phyloP scores from a whole-genome alignment of 768 basidiomycete species.

The Trametes meyenii region DNA sequence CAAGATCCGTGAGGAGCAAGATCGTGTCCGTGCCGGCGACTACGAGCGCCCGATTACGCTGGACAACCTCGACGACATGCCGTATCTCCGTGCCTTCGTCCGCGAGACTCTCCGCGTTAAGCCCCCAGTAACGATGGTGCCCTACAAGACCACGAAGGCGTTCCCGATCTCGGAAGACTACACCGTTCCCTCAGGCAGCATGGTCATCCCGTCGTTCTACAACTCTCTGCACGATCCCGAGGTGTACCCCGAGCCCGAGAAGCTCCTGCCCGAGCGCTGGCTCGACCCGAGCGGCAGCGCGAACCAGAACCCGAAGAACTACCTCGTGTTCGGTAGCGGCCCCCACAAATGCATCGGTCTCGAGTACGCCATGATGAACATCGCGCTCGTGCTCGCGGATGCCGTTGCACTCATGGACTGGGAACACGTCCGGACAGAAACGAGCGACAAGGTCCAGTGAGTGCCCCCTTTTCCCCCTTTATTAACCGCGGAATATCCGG shows the following conservation, averaged over 20 bases:
- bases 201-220: conserved; percentile 95
- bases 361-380: conserved; percentile 93
- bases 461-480: conserved; percentile 37
- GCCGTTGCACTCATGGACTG: conserved; percentile 81
- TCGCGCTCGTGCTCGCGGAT: conserved; percentile 81
- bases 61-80: conserved; percentile 90
- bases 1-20: conserved; percentile 92
- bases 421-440: conserved; percentile 82
- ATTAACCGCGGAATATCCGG: neutral
- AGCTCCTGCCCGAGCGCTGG: conserved; percentile 90
- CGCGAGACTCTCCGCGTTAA: conserved; percentile 91
- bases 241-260: conserved; percentile 86
- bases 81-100: conserved; percentile 88
- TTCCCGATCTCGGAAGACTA: conserved; percentile 95
- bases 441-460: conserved; percentile 81
- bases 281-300: conserved; percentile 79
- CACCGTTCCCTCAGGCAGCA: conserved; percentile 86
- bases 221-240: conserved; percentile 89
- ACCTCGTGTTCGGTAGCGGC: conserved; percentile 92
- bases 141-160: conserved; percentile 85
- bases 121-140: conserved; percentile 98
- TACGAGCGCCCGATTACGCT: conserved; percentile 76
- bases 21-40: conserved; percentile 78
- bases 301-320: conserved; percentile 88
- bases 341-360: conserved; percentile 92